Conservation (phyloP, 2,329 filamentous ascomycete genomes). For the Venturia aucupariae region DNA sequence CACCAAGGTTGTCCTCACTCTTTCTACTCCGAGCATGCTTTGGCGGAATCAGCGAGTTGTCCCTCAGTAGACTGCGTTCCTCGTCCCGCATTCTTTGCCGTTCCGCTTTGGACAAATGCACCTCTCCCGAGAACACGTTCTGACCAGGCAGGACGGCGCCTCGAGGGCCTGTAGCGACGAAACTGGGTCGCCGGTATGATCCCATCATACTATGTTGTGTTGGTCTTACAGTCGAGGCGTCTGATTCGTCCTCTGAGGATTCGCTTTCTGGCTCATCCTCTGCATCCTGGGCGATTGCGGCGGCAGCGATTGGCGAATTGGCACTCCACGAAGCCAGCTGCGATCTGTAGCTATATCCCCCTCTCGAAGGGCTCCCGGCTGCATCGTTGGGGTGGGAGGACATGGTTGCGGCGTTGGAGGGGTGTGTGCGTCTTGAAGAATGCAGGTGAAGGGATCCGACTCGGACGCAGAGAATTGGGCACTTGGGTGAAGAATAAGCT, state of each 20-base stretch:
- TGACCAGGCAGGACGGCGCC: constrained; percentile 54
- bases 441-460: background rate
- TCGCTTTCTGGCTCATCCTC: constrained; percentile 23
- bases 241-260: constrained; percentile 43
- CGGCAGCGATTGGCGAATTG: constrained; percentile 28
- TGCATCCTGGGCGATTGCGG: constrained; percentile 29
- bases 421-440: background rate
- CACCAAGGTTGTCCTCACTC: constrained; percentile 21
- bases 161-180: constrained; percentile 62
- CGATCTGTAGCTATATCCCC: constrained; percentile 17
- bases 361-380: constrained; percentile 6
- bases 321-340: constrained; percentile 18
- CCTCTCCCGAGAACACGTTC: constrained; percentile 31
- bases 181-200: constrained; percentile 68
- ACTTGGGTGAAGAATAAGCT: background rate
- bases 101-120: constrained; percentile 43
- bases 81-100: constrained; percentile 45
- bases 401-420: background rate
- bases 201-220: constrained; percentile 46
- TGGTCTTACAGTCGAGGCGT: constrained; percentile 15
- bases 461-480: background rate
- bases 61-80: constrained; percentile 48
- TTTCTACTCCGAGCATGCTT: constrained; percentile 35
- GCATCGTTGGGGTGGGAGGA: constrained; percentile 4
- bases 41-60: constrained; percentile 49